Conservation (phyloP, 768 basidiomycete genomes). For the Pholiota microspora region DNA sequence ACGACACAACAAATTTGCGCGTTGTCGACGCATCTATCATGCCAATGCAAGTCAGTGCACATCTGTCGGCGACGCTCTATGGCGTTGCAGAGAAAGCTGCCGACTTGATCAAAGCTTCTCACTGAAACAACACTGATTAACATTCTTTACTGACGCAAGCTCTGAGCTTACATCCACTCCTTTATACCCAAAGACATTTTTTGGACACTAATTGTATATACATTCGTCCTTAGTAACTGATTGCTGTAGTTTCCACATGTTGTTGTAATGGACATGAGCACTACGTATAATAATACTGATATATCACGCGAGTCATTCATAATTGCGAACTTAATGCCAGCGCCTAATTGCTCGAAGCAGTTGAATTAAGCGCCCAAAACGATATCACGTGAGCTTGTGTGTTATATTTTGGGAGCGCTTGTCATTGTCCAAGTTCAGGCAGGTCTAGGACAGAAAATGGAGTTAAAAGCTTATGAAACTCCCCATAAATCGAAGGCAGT, state of each 20-base stretch:
- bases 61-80: slow-evolving; percentile 46
- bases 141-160: background rate
- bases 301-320: too few relatives aligned
- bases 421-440: too few relatives aligned
- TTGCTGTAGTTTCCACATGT: too few relatives aligned
- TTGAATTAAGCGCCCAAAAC: too few relatives aligned
- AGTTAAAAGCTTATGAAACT: too few relatives aligned
- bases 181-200: background rate
- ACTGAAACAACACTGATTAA: background rate
- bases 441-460: too few relatives aligned
- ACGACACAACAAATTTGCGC: slow-evolving; percentile 47
- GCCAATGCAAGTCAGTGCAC: slow-evolving; percentile 47
- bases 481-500: too few relatives aligned
- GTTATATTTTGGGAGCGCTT: too few relatives aligned
- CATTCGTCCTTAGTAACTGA: background rate
- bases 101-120: slow-evolving; percentile 43
- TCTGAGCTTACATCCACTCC: background rate
- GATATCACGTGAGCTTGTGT: too few relatives aligned
- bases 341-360: too few relatives aligned
- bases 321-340: too few relatives aligned
- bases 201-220: background rate
- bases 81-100: slow-evolving; percentile 58
- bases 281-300: too few relatives aligned
- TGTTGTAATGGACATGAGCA: background rate
- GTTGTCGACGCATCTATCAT: slow-evolving; percentile 51